Evolutionary conservation across 2,329 filamentous ascomycete species (phyloP), one percentile per base, ranked within the genome.

Genomic region (Trichoderma sp.): DNA sequence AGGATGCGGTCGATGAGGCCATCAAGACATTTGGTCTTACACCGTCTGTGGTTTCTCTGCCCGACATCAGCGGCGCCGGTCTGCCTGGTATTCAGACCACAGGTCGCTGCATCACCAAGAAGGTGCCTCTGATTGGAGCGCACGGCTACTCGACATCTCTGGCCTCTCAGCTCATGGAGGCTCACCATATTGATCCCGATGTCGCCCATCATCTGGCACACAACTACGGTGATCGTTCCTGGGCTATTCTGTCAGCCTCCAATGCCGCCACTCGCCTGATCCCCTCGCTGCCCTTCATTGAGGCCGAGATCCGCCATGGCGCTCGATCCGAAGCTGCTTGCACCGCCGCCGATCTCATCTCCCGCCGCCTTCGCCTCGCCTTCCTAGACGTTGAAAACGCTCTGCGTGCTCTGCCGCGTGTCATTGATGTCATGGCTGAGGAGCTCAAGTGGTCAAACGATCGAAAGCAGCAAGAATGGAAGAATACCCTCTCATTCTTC

Each of bases 1-100:
- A 95, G 76, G 90, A 94, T 72, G 90, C 90, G 55, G 91, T 95
- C 67, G 90, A 94, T 73, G 88, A 92, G 72, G 91, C 91, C 30
- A 83, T 93, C 77, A 80, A 83, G 67, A 80, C 84, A 58, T 93
- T 92, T 74, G 74, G 80, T 45, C 82, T 93, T 30, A 76, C 80
- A 58, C 79, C 89, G 5, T 76, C 77, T 9, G 76, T 82, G 26
- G 73, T 88, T 15, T 66, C 78, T 21, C 78, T 87, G 60, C 87
- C 88, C 12, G 85, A 88, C 65, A 85, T 93, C 69, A 88, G 85
- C 72, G 90, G 90, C 68, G 87, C 86, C 51, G 83, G 86, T 56
- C 77, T 74, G 21, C 65, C 71, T 15, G 71, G 71, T 19, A 67
- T 77, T 61, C 70, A 82, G 66, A 85, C 91, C 30, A 88, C 90